Conservation (phyloP, 805 yeast genomes). For the Yarrowia hollandica region DNA sequence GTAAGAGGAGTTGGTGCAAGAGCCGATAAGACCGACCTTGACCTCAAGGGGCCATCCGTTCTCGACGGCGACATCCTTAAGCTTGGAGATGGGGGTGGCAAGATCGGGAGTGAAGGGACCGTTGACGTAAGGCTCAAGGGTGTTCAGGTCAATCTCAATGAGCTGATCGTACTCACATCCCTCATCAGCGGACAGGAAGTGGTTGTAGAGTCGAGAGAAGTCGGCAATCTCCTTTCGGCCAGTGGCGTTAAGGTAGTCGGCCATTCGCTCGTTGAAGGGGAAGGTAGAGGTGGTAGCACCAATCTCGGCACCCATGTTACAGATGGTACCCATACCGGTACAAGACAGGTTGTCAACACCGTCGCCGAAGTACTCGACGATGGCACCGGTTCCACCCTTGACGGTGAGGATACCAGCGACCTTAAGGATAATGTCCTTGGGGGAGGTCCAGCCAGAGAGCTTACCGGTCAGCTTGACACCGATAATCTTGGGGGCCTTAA, state of each 20-base stretch:
- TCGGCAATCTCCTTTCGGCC: constrained; percentile 82
- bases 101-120: constrained; percentile 99
- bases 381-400: constrained; percentile 97
- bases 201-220: constrained; percentile 64
- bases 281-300: constrained; percentile 98
- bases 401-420: constrained; percentile 94
- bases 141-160: constrained; percentile 83
- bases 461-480: constrained; percentile 94
- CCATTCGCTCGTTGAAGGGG: constrained; percentile 93
- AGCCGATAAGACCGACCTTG: constrained; percentile 94
- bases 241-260: constrained; percentile 81
- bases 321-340: constrained; percentile 99
- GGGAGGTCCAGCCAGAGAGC: constrained; percentile 94
- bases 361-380: constrained; percentile 94
- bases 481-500: constrained; percentile 92
- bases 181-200: constrained; percentile 77
- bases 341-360: constrained; percentile 91
- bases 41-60: constrained; percentile 93
- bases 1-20: constrained; percentile 97
- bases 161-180: constrained; percentile 93
- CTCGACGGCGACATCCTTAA: constrained; percentile 77
- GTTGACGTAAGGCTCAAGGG: constrained; percentile 92
- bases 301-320: constrained; percentile 99
- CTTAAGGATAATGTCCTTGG: constrained; percentile 91
- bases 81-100: constrained; percentile 88